Evolutionary conservation across 2,329 filamentous ascomycete species (phyloP).

Genomic region (Hypoxylon sp.): DNA sequence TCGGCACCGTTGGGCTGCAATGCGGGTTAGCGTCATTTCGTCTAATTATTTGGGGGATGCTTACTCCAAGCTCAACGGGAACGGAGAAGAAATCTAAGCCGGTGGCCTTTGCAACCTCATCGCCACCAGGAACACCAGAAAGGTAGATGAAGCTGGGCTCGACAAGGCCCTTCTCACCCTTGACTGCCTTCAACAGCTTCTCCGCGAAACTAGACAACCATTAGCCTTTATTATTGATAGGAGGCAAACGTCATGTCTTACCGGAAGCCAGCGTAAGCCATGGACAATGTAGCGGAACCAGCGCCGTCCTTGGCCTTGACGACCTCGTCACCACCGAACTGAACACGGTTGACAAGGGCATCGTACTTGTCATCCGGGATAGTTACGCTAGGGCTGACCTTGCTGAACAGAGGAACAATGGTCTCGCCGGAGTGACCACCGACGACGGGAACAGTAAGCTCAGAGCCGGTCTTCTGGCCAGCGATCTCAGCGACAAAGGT

Average conservation of each 20-base stretch:
- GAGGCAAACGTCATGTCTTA: constrained; percentile 51
- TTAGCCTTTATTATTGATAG: constrained; percentile 18
- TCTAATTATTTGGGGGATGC: constrained; percentile 45
- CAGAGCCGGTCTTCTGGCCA: constrained; percentile 82
- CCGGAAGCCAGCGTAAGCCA: constrained; percentile 96
- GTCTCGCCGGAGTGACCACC: constrained; percentile 98
- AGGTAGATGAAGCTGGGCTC: constrained; percentile 98
- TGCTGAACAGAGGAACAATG: constrained; percentile 97
- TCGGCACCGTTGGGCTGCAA: constrained; percentile 81
- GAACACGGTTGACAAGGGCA: constrained; percentile 89
- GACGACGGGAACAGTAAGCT: constrained; percentile 88
- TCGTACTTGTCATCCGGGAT: constrained; percentile 93
- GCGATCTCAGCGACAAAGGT: constrained; percentile 90
- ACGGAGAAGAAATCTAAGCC: constrained; percentile 96
- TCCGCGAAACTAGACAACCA: constrained; percentile 77
- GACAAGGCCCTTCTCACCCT: constrained; percentile 90
- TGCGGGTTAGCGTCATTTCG: constrained; percentile 30
- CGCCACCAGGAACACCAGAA: constrained; percentile 85
- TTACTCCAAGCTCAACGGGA: constrained; percentile 92
- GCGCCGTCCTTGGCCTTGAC: constrained; percentile 94
- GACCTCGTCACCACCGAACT: constrained; percentile 97
- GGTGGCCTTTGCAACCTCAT: constrained; percentile 82
- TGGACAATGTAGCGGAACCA: constrained; percentile 90
- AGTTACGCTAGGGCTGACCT: constrained; percentile 78
- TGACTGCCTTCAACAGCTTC: constrained; percentile 86